Evolutionary conservation across 2,329 filamentous ascomycete species (phyloP), one percentile per base, ranked within the genome.

Genomic region (Sclerotinia nivalis): DNA sequence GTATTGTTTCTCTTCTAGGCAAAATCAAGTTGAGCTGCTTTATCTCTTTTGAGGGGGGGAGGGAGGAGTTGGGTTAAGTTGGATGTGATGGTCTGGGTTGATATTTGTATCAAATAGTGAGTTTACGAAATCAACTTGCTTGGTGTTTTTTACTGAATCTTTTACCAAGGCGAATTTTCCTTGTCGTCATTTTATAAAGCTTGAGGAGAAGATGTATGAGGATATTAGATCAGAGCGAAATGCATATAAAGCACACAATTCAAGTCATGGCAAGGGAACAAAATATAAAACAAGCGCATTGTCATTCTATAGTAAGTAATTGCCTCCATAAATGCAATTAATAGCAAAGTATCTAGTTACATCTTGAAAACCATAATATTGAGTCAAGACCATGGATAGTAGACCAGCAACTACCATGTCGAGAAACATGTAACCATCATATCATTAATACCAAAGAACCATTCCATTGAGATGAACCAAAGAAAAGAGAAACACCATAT

Each of bases 341-440:
- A 28, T 22, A 37, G 28, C 28, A 31, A 49, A 43, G 28, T 45
- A 62, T 49, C 25, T 60, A 62, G 59, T 34, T 62, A 62, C 45
- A 64, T 40, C 15, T 25, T 12, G 3, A 64, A 15, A 52, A 37
- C 4, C 9, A 40, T 22, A n/a, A 50, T 37, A 40, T 64, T 6
- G 13, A 34, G 6, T 43, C 25, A 60, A 58, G 22, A n/a, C 34
- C 34, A 58, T 40, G 5, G 18, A 43, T 60, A 28, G 9, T 43
- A 22, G 56, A 40, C 13, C 0, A 20, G 13, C 12, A n/a, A 40
- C 13, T 7, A 59, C 37, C n/a, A 43, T 43, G n/a, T 9, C n/a
- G 8, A 59, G 56, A 59, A 2, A 60, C n/a, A 60, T 28, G 37
- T 12, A 25, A 22, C 37, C n/a, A 45, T 60, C 15, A 31, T 45